phyloP scores from a whole-genome alignment of 352 stramenopile species.

The Pythium volutum region DNA sequence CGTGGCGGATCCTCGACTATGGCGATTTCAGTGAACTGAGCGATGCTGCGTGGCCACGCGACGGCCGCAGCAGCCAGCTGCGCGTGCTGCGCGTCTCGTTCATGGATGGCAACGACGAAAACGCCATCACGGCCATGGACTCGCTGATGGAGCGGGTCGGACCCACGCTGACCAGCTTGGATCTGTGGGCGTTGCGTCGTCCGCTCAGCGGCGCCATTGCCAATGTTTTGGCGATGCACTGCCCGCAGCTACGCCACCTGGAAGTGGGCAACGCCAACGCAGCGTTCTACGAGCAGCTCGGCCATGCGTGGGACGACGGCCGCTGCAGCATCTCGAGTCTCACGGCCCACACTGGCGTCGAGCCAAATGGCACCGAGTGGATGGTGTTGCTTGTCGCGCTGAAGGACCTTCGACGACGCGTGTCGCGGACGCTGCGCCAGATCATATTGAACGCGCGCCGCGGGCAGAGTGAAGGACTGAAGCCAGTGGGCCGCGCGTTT shows the following conservation, averaged over 20 bases:
- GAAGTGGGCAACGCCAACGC: no score
- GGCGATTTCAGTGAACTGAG: constrained; percentile 11
- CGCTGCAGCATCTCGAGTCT: neutral
- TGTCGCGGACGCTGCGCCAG: neutral
- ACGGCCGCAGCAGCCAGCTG: neutral
- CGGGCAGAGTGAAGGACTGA: no score
- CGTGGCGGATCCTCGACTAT: constrained; percentile 1
- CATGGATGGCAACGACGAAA: neutral
- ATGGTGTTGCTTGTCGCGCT: neutral
- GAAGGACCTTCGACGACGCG: neutral
- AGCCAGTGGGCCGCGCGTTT: no score
- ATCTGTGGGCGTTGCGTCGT: neutral
- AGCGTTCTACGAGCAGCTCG: no score
- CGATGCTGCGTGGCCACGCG: neutral
- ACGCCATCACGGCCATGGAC: constrained; percentile 1
- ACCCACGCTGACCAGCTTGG: neutral
- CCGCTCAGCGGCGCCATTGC: neutral
- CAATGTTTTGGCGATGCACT: neutral
- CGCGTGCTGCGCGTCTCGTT: neutral
- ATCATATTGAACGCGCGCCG: neutral
- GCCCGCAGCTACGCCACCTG: no score
- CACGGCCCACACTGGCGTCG: neutral
- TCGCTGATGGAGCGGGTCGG: constrained; percentile 13
- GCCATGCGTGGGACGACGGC: no score
- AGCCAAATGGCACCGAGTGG: neutral